Evolutionary conservation across 805 yeast species (phyloP), one percentile per base, ranked within the genome.

Genomic region (Sugiyamaella boreocaroliniensis): DNA sequence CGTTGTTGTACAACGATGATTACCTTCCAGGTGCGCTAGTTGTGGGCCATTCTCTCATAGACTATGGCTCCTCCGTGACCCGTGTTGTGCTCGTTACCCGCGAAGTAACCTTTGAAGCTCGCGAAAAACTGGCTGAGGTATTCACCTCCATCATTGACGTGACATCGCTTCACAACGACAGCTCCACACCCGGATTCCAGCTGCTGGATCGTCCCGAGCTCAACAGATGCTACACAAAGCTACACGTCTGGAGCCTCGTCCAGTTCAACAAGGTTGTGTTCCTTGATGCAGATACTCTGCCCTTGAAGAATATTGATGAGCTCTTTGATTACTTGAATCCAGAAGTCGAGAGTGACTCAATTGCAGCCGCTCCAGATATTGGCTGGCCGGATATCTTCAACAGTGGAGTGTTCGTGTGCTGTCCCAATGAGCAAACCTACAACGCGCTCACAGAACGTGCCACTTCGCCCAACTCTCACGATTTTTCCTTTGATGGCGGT

Each of bases 361-460:
- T 69, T 29, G 71, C 67, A 1, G 75, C 93, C 0, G 72, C 83
- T 14, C 86, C 95, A 0, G 96, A 89, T 69, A 74, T 80, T n/a
- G 95, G 96, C 12, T 89, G 95, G 86, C 96, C 96, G 0, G 96
- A 89, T 70, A 76, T 85, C 61, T 89, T 89, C 72, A 88, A 89
- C 67, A 79, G 89, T 32, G 96, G 96, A 3, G 79, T 88, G 18
- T 73, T 88, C 62, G 71, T 82, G 2, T 64, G 82, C 26, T 72
- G 74, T 37, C 95, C 95, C 2, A 71, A 73, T 58, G 41, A 56
- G 1, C 55, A 58, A 0, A 75, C 73, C 18, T 82, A 71, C 58
- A 55, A 65, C 2, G 68, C 71, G 32, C 72, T 89, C 47, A 55
- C 65, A 26, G 47, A 57, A 1, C 57, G 62, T 4, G 60, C 68